Evolutionary conservation across 140 eudicot species (phyloP).

Genomic region (Oenanthe javanica): DNA sequence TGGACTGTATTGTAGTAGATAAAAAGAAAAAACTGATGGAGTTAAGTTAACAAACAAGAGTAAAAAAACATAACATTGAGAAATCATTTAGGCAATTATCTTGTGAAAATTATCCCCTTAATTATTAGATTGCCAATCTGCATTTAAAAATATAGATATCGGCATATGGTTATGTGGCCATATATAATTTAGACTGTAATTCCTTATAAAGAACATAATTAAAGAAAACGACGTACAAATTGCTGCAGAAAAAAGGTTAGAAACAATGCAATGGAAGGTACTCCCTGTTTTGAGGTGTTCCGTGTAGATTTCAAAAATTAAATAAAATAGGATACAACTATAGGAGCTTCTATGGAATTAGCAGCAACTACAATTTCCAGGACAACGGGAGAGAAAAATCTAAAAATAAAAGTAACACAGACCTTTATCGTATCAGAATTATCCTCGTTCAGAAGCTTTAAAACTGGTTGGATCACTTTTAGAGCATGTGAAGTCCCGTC

Average conservation of each 20-base stretch:
- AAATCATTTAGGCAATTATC: neutral
- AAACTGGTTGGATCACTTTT: slow-evolving; percentile 54
- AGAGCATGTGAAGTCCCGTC: slow-evolving; percentile 76
- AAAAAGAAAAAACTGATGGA: too few relatives aligned
- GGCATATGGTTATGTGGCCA: neutral
- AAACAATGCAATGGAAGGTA: neutral
- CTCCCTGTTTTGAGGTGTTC: neutral
- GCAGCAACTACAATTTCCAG: neutral
- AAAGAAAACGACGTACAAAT: neutral
- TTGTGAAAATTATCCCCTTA: neutral
- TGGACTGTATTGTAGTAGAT: too few relatives aligned
- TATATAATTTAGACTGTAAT: neutral
- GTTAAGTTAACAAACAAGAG: neutral
- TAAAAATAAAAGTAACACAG: slow-evolving; percentile 24
- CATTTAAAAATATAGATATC: neutral
- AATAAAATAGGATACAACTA: neutral
- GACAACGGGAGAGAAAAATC: slow-evolving; percentile 5
- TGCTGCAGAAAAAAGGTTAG: neutral
- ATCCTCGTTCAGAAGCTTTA: slow-evolving; percentile 67
- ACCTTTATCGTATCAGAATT: slow-evolving; percentile 51
- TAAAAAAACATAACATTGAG: neutral
- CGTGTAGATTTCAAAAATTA: neutral
- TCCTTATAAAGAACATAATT: neutral
- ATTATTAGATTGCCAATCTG: neutral
- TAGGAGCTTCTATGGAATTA: neutral